phyloP scores from a whole-genome alignment of 1,139 yeast species.

The Zygosaccharomyces sapae region DNA sequence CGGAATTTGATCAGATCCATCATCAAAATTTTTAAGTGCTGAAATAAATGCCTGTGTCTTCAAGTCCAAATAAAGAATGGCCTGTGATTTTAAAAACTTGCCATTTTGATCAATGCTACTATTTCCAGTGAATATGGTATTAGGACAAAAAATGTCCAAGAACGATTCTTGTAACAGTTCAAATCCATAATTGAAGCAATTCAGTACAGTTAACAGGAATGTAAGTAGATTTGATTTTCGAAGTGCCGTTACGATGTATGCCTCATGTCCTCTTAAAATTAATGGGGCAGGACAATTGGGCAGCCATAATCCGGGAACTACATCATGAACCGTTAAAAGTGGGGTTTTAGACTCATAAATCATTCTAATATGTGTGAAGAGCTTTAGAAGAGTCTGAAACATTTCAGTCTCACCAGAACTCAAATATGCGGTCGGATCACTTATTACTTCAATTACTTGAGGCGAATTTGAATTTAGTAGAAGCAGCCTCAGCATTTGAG shows the following conservation, averaged over 20 bases:
- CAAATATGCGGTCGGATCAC: conserved; percentile 20
- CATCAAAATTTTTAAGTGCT: conserved; percentile 69
- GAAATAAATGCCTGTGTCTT: conserved; percentile 95
- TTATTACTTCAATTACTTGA: conserved; percentile 24
- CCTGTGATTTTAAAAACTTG: conserved; percentile 73
- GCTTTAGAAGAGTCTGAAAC: conserved; percentile 63
- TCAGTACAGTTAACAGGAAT: conserved; percentile 77
- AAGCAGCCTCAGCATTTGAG: conserved; percentile 30
- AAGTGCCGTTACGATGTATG: conserved; percentile 56
- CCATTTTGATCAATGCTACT: conserved; percentile 25
- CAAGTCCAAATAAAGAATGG: conserved; percentile 72
- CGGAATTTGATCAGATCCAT: conserved; percentile 15
- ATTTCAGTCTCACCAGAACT: conserved; percentile 57
- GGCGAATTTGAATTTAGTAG: conserved; percentile 29
- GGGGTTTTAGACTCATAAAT: conserved; percentile 65
- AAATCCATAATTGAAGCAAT: conserved; percentile 82
- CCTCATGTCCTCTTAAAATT: conserved; percentile 57
- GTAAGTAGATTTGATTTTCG: conserved; percentile 86
- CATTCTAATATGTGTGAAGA: conserved; percentile 69
- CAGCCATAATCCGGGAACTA: conserved; percentile 65
- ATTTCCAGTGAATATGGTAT: conserved; percentile 36
- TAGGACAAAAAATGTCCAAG: conserved; percentile 77
- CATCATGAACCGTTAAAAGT: conserved; percentile 45
- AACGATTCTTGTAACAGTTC: conserved; percentile 79
- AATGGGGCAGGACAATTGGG: conserved; percentile 55